Evolutionary conservation across 352 stramenopile genomes (phyloP).

Genomic region (Phytophthora ramorum): DNA sequence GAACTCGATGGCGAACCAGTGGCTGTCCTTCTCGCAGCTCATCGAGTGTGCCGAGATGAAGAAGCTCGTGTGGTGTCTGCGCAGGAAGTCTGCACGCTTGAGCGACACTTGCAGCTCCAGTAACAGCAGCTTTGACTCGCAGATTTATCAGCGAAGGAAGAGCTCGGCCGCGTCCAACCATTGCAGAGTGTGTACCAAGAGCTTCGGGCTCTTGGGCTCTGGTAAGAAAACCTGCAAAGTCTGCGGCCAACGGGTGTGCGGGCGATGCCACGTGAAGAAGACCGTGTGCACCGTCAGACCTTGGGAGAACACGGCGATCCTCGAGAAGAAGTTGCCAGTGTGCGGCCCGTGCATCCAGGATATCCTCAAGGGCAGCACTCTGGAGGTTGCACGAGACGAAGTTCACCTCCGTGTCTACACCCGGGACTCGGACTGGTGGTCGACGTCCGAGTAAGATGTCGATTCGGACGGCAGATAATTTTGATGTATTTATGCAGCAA

Average conservation of each 20-base stretch:
- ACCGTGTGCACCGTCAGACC: conserved; percentile 35
- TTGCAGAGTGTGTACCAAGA: conserved; percentile 37
- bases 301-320: conserved; percentile 30
- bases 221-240: conserved; percentile 27
- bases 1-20: conserved; percentile 40
- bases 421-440: conserved; percentile 29
- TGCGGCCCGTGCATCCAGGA: conserved; percentile 38
- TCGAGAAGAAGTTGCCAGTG: conserved; percentile 39
- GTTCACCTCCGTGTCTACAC: conserved; percentile 24
- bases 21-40: conserved; percentile 34
- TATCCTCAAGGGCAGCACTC: conserved; percentile 22
- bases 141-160: conserved; percentile 6
- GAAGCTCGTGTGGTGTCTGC: conserved; percentile 39
- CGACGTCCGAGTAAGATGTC: conserved; percentile 10
- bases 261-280: conserved; percentile 34
- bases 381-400: conserved; percentile 40
- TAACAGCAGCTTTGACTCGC: conserved; percentile 20
- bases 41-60: conserved; percentile 38
- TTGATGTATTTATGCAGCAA: conserved; percentile 25
- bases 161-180: conserved; percentile 13
- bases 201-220: conserved; percentile 16
- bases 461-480: conserved; percentile 1
- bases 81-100: conserved; percentile 21
- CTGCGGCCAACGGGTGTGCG: conserved; percentile 27
- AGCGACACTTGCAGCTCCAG: conserved; percentile 20